Evolutionary conservation across 2,329 filamentous ascomycete species (phyloP), one percentile per base, ranked within the genome.

Genomic region (Sporothrix phasma): DNA sequence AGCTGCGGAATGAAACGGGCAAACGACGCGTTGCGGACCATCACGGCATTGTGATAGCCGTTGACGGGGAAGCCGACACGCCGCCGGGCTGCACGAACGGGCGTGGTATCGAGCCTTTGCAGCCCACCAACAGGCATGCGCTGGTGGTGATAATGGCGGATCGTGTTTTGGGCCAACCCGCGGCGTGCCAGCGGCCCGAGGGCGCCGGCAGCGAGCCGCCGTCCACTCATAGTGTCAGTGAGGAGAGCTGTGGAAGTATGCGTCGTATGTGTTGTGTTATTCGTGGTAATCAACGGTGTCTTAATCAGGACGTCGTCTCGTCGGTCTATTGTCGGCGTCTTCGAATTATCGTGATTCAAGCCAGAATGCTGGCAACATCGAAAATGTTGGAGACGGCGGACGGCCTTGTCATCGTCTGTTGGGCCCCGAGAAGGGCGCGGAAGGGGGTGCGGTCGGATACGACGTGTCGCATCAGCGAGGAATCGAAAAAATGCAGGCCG

Each of bases 41-140:
- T 78, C 54, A 88, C 85, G 43, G 83, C 82, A 79, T 96, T 95
- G 76, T 96, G 92, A 69, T 96, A 90, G 24, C 87, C 83, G 72
- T 90, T 94, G 60, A 88, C 89, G 13, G 87, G 80, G n/a, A 90
- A 87, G 88, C 89, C 94, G 74, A 87, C 81, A 67, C 87, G 84
- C 63, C 82, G 80, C 74, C 83, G 78, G 72, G 84, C 79, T 72
- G 82, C 78, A 71, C 86, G 82, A 69, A 86, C 79, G 69, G 63
- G 26, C 24, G 83, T 79, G 67, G 82, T 80, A 76, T 90, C 84
- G 68, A 85, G 80, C 70, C 86, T 81, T 66, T 90, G 80, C 41
- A 92, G 81, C 29, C 88, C 88, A 63, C 87, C 86, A 15, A 85
- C 84, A 39, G 86, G 83, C 65, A 87, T 67, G 19, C 66, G 66